These are phyloP conservation scores for Colletotrichum sp. DNA, from an alignment of 2,329 filamentous ascomycete species.

Conservation along the genomic window DNA sequence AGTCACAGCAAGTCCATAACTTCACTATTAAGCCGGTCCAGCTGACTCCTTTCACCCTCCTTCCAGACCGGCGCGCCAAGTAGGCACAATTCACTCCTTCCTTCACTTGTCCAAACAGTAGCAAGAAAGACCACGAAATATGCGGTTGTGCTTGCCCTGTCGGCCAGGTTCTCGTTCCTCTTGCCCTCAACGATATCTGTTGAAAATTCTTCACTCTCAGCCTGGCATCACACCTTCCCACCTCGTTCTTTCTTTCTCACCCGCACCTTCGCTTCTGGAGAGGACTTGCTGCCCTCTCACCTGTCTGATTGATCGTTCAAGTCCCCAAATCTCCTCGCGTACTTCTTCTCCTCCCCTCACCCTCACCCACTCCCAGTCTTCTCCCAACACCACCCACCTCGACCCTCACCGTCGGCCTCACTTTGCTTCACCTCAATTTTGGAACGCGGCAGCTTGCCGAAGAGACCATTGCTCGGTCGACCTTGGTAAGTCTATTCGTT, in stretches of 20 bases:
- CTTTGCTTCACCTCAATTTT: conserved; percentile 9
- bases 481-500: not conserved
- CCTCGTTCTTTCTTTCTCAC: not conserved
- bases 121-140: not conserved
- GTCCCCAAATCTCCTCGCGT: not conserved
- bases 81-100: not conserved
- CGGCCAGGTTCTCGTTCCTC: not conserved
- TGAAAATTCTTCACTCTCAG: not conserved
- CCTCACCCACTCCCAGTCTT: not conserved
- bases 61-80: not conserved
- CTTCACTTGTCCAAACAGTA: not conserved
- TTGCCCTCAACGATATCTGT: not conserved
- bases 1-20: not conserved
- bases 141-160: not conserved
- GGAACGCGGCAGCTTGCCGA: not conserved
- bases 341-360: not conserved
- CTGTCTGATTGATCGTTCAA: not conserved
- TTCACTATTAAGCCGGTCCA: not conserved
- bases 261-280: not conserved
- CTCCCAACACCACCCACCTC: not conserved
- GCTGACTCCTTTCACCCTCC: not conserved
- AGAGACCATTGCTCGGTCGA: not conserved
- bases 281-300: not conserved
- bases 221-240: not conserved
- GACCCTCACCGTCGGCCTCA: not conserved